Evolutionary conservation across 495 filamentous ascomycete species (phyloP).

Genomic region (Beverwykella pulmonaria): DNA sequence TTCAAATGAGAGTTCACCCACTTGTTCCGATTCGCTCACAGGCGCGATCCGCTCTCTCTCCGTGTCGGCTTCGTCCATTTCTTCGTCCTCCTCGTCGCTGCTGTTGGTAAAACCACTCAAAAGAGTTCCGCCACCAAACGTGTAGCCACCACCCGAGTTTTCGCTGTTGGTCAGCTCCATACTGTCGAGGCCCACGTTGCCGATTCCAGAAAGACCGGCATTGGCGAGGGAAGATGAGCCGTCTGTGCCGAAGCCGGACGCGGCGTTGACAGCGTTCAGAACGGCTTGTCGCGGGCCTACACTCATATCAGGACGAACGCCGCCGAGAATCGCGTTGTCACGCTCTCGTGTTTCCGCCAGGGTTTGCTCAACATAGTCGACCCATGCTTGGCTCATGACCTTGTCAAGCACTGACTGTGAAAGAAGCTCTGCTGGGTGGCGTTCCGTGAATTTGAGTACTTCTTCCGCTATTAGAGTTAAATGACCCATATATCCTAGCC

Average conservation of each 20-base stretch:
- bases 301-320: conserved; percentile 86
- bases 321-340: conserved; percentile 97
- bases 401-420: conserved; percentile 83
- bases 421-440: conserved; percentile 84
- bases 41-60: conserved; percentile 32
- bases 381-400: conserved; percentile 85
- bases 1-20: conserved; percentile 64
- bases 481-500: conserved; percentile 98
- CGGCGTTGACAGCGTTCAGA: conserved; percentile 62
- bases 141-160: conserved; percentile 67
- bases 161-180: conserved; percentile 75
- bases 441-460: conserved; percentile 96
- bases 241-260: conserved; percentile 59
- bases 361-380: conserved; percentile 92
- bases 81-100: conserved; percentile 95
- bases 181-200: conserved; percentile 63
- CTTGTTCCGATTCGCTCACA: conserved; percentile 60
- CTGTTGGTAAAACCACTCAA: conserved; percentile 94
- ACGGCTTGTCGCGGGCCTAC: conserved; percentile 68
- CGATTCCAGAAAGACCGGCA: conserved; percentile 41
- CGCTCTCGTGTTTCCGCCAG: conserved; percentile 92
- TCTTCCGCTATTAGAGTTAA: conserved; percentile 97
- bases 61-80: conserved; percentile 83
- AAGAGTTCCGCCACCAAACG: conserved; percentile 54
- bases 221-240: conserved; percentile 17